Conservation (phyloP, 2,329 filamentous ascomycete species). For the Aspergillus neoniger region DNA sequence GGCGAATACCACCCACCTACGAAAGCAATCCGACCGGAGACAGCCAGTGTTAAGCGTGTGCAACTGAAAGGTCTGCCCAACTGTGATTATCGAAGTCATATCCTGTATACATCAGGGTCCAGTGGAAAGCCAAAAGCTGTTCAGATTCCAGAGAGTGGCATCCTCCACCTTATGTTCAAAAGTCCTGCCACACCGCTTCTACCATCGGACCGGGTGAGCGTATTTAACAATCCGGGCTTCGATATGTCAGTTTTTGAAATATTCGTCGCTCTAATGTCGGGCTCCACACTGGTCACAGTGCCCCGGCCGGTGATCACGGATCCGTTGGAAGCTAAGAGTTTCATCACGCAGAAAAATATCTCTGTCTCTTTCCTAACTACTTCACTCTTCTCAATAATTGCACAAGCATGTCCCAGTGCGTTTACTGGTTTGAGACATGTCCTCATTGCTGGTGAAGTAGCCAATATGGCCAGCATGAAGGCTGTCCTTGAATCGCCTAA, state of each 20-base stretch:
- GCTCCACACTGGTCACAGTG: conserved; percentile 16
- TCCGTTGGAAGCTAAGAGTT: conserved; percentile 13
- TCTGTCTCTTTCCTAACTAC: conserved; percentile 13
- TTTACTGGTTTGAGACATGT: conserved; percentile 12
- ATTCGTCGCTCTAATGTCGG: conserved; percentile 13
- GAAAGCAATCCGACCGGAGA: not conserved
- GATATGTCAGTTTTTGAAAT: conserved; percentile 18
- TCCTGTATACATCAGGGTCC: conserved; percentile 63
- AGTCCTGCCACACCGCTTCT: conserved; percentile 10
- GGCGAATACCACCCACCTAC: not conserved
- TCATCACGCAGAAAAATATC: conserved; percentile 1
- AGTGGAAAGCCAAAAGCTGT: conserved; percentile 79
- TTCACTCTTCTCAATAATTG: conserved; percentile 14
- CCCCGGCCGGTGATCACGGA: conserved; percentile 11
- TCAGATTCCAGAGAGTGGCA: conserved; percentile 62
- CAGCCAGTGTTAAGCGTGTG: not conserved
- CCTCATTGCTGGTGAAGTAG: conserved; percentile 14
- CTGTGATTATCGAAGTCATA: conserved; percentile 16
- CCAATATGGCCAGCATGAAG: conserved; percentile 12
- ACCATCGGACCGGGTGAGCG: conserved; percentile 15
- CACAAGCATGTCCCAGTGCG: conserved; percentile 9
- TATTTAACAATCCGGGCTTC: conserved; percentile 20
- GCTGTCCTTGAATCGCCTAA: conserved; percentile 10
- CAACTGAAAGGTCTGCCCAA: not conserved
- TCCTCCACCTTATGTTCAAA: conserved; percentile 12